Percentiles rank a stretch among this genome's conserved stretches.
phyloP scores from a whole-genome alignment of 352 stramenopile genomes.

The Elongisporangium senticosum region DNA sequence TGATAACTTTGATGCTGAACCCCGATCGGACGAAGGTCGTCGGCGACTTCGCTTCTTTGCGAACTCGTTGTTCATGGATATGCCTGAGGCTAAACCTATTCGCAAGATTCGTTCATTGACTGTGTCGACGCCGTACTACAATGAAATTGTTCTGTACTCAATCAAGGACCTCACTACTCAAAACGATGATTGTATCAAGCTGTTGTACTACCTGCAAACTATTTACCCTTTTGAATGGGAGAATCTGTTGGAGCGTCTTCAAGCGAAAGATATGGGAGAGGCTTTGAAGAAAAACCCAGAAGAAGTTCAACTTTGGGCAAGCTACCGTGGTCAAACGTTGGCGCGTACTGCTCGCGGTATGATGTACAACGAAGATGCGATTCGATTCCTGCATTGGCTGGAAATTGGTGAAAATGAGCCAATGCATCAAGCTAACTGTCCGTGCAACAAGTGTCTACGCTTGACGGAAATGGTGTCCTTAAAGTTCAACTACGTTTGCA shows the following conservation, averaged over 20 bases:
- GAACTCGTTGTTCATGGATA: conserved; percentile 87
- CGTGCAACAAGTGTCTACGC: conserved; percentile 80
- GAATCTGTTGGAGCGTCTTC: conserved; percentile 70
- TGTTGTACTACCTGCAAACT: conserved; percentile 93
- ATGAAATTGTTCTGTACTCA: conserved; percentile 86
- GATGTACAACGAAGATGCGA: conserved; percentile 84
- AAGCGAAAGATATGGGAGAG: conserved; percentile 75
- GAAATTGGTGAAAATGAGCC: conserved; percentile 83
- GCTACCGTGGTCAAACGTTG: conserved; percentile 75
- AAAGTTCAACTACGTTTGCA: conserved; percentile 88
- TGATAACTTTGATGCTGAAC: conserved; percentile 82
- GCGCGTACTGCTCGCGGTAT: conserved; percentile 74
- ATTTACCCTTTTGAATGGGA: conserved; percentile 83
- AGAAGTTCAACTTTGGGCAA: conserved; percentile 76
- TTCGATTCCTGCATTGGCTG: conserved; percentile 79
- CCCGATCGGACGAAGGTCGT: conserved; percentile 73
- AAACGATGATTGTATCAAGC: conserved; percentile 91
- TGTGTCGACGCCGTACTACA: conserved; percentile 81
- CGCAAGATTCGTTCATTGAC: conserved; percentile 79
- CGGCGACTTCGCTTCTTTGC: conserved; percentile 79
- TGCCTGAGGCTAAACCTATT: conserved; percentile 79
- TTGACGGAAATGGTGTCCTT: conserved; percentile 75
- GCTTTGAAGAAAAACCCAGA: conserved; percentile 76
- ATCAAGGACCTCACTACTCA: conserved; percentile 81
- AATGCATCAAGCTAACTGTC: conserved; percentile 67